A percentile compares a stretch with the other conserved stretches of the same genome.
Evolutionary conservation across 352 stramenopile genomes (phyloP).

Genomic region (Phytophthora idaei): DNA sequence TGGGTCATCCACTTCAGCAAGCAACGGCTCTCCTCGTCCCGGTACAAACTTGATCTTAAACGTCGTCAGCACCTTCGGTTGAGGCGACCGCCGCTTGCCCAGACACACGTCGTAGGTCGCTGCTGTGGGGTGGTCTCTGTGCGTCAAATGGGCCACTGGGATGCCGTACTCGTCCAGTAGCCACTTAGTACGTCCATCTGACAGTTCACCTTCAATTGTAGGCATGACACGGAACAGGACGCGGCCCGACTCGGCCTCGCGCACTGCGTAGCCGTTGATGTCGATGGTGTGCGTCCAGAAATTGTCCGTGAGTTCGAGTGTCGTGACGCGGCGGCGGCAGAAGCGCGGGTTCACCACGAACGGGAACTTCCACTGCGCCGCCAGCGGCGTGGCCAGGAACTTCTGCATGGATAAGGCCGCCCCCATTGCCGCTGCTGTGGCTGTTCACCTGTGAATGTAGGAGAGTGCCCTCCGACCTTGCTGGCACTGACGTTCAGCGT

Average conservation of each 20-base stretch:
- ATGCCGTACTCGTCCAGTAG: constrained; percentile 49
- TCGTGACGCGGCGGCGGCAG: constrained; percentile 37
- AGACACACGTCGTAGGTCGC: constrained; percentile 43
- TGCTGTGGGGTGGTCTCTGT: constrained; percentile 15
- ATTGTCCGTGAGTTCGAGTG: constrained; percentile 45
- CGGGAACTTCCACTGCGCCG: constrained; percentile 49
- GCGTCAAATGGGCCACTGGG: constrained; percentile 36
- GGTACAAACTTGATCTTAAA: constrained; percentile 43
- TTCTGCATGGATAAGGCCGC: constrained; percentile 36
- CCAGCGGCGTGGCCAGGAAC: constrained; percentile 40
- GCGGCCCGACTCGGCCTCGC: constrained; percentile 32
- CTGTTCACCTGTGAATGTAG: neutral
- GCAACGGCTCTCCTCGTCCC: constrained; percentile 35
- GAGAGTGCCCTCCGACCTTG: neutral
- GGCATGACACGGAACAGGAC: constrained; percentile 43
- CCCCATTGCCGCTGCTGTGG: constrained; percentile 17
- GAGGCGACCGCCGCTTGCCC: constrained; percentile 33
- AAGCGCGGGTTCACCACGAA: constrained; percentile 52
- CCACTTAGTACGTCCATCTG: constrained; percentile 41
- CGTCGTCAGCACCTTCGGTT: constrained; percentile 36
- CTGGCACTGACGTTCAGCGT: constrained; percentile 7
- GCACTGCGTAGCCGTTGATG: constrained; percentile 38
- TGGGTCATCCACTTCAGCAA: constrained; percentile 41
- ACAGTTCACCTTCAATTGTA: constrained; percentile 24
- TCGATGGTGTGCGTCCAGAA: constrained; percentile 45